Evolutionary conservation across 2,329 filamentous ascomycete genomes (phyloP).

Genomic region (Aspergillus eucalypticola): DNA sequence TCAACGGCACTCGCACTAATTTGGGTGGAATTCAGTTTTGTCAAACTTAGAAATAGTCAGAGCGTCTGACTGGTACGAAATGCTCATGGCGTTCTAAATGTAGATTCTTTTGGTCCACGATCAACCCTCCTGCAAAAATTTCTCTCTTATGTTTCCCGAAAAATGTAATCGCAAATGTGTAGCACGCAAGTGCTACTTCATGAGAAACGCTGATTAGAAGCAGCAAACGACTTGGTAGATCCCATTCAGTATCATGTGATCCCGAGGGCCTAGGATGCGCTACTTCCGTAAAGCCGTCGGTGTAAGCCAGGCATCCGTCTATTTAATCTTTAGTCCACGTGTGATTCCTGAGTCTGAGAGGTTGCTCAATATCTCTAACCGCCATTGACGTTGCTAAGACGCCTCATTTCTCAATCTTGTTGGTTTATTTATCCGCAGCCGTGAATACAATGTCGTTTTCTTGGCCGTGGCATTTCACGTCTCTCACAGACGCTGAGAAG

Average conservation of each 20-base stretch:
- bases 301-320: conserved; percentile 6
- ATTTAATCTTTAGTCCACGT: neutral
- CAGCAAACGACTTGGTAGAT: neutral
- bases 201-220: neutral
- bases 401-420: neutral
- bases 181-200: neutral
- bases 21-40: conserved; percentile 28
- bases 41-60: conserved; percentile 40
- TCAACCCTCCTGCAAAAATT: conserved; percentile 25
- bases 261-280: neutral
- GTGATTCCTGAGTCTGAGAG: neutral
- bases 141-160: conserved; percentile 9
- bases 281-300: conserved; percentile 6
- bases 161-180: neutral
- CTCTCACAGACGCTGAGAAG: conserved; percentile 52
- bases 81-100: conserved; percentile 40
- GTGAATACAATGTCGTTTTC: conserved; percentile 22
- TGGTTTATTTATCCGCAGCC: neutral
- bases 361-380: neutral
- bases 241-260: conserved; percentile 2
- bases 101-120: conserved; percentile 35
- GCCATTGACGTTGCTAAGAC: neutral
- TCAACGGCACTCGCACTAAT: conserved; percentile 20
- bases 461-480: conserved; percentile 56
- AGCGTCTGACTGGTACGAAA: conserved; percentile 36